Conservation (phyloP, 2,329 filamentous ascomycete species). For the Aspergillus bombycis region DNA sequence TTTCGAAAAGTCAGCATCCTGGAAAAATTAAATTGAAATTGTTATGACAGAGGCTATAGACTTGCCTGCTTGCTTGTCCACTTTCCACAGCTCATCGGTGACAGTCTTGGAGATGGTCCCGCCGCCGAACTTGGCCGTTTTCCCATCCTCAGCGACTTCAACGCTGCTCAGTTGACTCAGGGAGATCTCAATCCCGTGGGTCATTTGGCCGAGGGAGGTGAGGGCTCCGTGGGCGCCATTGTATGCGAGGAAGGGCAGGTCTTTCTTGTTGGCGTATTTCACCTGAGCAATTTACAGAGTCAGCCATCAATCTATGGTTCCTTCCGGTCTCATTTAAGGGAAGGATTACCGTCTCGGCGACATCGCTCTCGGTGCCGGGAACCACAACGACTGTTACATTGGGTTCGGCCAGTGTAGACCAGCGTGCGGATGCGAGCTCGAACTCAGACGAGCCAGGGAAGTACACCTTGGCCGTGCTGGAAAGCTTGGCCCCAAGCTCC, state of each 20-base stretch:
- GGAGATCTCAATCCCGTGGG: constrained; percentile 56
- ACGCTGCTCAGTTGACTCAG: constrained; percentile 49
- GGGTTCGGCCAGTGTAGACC: constrained; percentile 52
- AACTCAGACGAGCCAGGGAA: constrained; percentile 47
- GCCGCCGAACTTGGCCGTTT: constrained; percentile 53
- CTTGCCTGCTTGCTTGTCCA: constrained; percentile 50
- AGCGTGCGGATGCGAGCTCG: constrained; percentile 43
- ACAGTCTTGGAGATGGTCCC: constrained; percentile 53
- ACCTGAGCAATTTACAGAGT: constrained; percentile 37
- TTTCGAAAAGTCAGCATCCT: background rate
- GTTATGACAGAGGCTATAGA: background rate
- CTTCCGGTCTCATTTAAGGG: background rate
- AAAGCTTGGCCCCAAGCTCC: constrained; percentile 32
- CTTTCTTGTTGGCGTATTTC: constrained; percentile 51
- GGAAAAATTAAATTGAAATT: too few species aligned
- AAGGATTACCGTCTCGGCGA: constrained; percentile 49
- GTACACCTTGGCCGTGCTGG: constrained; percentile 46
- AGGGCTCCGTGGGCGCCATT: constrained; percentile 58
- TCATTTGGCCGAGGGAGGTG: constrained; percentile 53
- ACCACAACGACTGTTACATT: constrained; percentile 52
- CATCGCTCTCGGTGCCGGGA: constrained; percentile 53
- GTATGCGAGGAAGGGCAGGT: constrained; percentile 56
- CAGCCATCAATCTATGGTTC: background rate
- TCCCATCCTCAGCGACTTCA: constrained; percentile 45
- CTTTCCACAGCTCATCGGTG: constrained; percentile 53